Percentiles rank a stretch among this genome's conserved stretches.
These are phyloP conservation scores for Vicia villosa DNA, from an alignment of 306 rosid genomes.

Conservation along the genomic window DNA sequence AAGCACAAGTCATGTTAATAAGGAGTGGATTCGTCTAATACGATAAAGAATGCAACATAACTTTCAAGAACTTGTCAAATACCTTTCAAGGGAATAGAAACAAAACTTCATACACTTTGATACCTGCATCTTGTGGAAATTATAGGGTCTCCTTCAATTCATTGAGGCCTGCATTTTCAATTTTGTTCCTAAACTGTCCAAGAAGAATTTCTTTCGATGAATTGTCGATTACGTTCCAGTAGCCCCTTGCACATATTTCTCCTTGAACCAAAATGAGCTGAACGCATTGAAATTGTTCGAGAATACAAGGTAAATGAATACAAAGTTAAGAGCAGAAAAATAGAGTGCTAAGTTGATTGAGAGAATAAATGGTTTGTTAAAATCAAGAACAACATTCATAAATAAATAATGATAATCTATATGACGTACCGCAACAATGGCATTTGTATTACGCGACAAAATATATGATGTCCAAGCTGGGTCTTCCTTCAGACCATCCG, in stretches of 20 bases:
- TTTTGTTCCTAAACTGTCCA: constrained; percentile 66
- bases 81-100: too few species aligned
- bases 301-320: not conserved
- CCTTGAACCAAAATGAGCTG: constrained; percentile 71
- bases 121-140: constrained; percentile 83
- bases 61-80: too few species aligned
- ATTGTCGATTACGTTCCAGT: constrained; percentile 66
- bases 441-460: constrained; percentile 74
- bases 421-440: constrained; percentile 61
- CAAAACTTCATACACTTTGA: too few species aligned
- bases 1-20: not conserved
- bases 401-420: too few species aligned
- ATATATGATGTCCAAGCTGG: constrained; percentile 90
- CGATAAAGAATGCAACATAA: not conserved
- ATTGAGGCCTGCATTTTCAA: constrained; percentile 55
- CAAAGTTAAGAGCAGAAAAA: too few species aligned
- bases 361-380: too few species aligned
- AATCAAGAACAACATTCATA: too few species aligned
- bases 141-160: constrained; percentile 64
- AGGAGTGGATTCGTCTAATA: constrained; percentile 8
- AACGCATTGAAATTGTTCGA: constrained; percentile 25
- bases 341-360: too few species aligned
- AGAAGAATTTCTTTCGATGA: constrained; percentile 52
- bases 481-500: constrained; percentile 65
- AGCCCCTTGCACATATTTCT: constrained; percentile 76